A percentile compares a stretch with the other conserved stretches of the same genome.
phyloP scores from a whole-genome alignment of 148 eudicot species.

The Spergularia bocconei region DNA sequence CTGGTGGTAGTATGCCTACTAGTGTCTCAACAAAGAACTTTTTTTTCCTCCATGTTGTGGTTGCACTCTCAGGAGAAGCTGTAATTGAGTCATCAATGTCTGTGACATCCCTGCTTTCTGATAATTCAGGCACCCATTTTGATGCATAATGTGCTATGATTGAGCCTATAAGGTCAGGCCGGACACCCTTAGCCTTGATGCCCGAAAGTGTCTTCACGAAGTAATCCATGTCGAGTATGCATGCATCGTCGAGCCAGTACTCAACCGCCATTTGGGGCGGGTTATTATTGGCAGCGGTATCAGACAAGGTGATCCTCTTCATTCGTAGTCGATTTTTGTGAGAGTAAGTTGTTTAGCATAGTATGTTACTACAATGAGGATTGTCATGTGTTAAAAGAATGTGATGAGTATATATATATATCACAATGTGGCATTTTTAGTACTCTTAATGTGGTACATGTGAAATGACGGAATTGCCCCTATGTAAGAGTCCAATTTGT shows the following conservation, averaged over 20 bases:
- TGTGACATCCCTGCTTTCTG: conserved; percentile 22
- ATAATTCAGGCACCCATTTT: conserved; percentile 77
- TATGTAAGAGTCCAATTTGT: not conserved
- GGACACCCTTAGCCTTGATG: conserved; percentile 60
- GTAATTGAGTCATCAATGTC: not conserved
- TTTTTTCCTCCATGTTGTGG: conserved; percentile 58
- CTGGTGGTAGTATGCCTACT: conserved; percentile 64
- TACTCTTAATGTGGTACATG: not conserved
- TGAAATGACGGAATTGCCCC: conserved; percentile 20
- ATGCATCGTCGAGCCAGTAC: conserved; percentile 52
- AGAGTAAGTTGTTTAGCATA: not conserved
- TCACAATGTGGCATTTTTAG: not conserved
- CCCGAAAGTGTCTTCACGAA: conserved; percentile 64
- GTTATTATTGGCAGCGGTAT: conserved; percentile 10
- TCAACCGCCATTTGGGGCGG: conserved; percentile 24
- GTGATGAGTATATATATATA: not conserved
- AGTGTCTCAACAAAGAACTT: conserved; percentile 63
- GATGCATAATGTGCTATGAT: conserved; percentile 75
- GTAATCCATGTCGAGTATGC: conserved; percentile 63
- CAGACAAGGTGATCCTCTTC: conserved; percentile 32
- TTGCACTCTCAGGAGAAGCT: conserved; percentile 38
- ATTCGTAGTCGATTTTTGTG: not conserved
- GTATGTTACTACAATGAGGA: not conserved
- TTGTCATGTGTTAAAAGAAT: not conserved
- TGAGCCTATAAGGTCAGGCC: conserved; percentile 76